Base-by-base conservation (phyloP, 768 basidiomycete genomes). In the Suillus hirtellus region DNA sequence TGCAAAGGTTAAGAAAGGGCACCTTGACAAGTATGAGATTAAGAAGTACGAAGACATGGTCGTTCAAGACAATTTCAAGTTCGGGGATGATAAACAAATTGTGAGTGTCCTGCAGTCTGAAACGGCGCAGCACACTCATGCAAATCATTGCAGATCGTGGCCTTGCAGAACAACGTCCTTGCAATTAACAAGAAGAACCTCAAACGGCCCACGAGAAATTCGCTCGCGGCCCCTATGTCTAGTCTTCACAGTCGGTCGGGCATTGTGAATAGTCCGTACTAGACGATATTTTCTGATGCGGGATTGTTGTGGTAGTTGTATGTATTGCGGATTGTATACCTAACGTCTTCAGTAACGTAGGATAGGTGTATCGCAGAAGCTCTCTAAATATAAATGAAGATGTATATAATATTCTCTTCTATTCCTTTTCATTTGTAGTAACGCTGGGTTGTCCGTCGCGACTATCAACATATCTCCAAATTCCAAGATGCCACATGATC, bases 31-130 rank as follows among this genome's bases (percentile, higher is more conserved):
- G 74, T 99, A 98, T 71, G 94, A 96, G 70, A 96, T 99, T 80
- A 95, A 96, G 84, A 90, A 90, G 79, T 98, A 97, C 73, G 91
- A 95, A 70, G 95, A 96, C 69, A 82, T 85, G 53, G 95, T 99
- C 63, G 95, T 99, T 0, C 96, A 97, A 67, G 97, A 99, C 76
- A 93, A 90, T 77, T 99, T 99, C 87, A 93, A 90, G 78, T 99
- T 96, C 72, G 96, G 95, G 15, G 93, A 96, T 70, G 96, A 99
- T 77, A 92, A 94, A 71, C 90, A 98, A 73, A 98, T 99, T 72
- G 94, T 95, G 69, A 71, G 92, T 43, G 19, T 31, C 60, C 53
- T n/a, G 8, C 15, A 1, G 24, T 47, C 4, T 21, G 12, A 47
- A 27, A 10, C n/a, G 38, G 14, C 49, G 24, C 19, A 15, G 24